Conservation (phyloP, 768 basidiomycete genomes). For the Cystobasidium ongulense region DNA sequence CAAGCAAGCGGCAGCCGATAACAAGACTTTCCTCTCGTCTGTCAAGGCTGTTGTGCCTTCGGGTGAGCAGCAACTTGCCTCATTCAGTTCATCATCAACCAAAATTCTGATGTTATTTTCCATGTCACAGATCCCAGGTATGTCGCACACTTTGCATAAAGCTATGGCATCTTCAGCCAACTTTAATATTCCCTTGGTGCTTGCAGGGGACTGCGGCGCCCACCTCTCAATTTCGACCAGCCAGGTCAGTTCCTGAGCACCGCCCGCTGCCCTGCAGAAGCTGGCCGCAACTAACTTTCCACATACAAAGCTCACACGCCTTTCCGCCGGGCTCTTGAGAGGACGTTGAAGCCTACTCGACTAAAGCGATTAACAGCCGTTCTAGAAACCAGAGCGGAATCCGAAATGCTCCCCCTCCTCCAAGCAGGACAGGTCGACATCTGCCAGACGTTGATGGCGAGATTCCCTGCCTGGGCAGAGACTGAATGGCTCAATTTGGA, state of each 20-base stretch:
- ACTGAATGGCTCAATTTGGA: slow-evolving; percentile 25
- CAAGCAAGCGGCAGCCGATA: slow-evolving; percentile 18
- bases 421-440: slow-evolving; percentile 8
- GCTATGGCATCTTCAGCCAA: too few species aligned
- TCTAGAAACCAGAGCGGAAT: not conserved
- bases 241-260: too few species aligned
- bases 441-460: slow-evolving; percentile 27
- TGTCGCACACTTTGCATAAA: too few species aligned
- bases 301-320: slow-evolving; percentile 21
- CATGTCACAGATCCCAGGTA: not conserved
- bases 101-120: not conserved
- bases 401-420: not conserved
- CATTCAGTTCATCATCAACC: not conserved
- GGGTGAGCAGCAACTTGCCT: not conserved
- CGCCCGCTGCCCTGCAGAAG: too few species aligned
- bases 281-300: too few species aligned
- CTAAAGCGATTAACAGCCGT: not conserved
- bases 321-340: slow-evolving; percentile 24
- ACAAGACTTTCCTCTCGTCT: slow-evolving; percentile 22
- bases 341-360: slow-evolving; percentile 28
- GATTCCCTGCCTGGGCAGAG: slow-evolving; percentile 19
- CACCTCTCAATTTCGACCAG: slow-evolving; percentile 32
- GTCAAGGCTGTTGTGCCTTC: slow-evolving; percentile 32
- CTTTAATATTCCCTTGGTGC: too few species aligned
- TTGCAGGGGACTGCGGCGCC: slow-evolving; percentile 2